Conservation (phyloP, 2,329 filamentous ascomycete species). For the Pseudocercospora eumusae region DNA sequence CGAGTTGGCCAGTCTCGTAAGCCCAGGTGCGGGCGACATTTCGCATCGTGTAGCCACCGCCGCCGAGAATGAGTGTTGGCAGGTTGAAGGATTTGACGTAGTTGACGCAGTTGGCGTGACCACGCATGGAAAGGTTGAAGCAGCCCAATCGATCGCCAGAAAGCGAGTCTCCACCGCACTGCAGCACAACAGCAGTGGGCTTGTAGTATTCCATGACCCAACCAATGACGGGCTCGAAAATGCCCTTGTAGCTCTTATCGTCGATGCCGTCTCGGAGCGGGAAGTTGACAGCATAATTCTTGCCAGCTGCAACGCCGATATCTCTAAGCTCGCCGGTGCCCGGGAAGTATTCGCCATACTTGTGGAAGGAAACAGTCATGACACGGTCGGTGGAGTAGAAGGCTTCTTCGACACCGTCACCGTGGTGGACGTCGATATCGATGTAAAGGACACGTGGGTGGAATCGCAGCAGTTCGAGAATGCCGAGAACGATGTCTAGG, state of each 20-base stretch:
- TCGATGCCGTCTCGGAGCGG: constrained; percentile 69
- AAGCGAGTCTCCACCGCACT: constrained; percentile 68
- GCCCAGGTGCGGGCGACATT: constrained; percentile 65
- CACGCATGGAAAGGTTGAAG: constrained; percentile 70
- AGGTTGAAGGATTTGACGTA: constrained; percentile 68
- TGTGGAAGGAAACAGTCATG: constrained; percentile 72
- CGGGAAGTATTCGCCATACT: constrained; percentile 72
- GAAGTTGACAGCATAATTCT: constrained; percentile 70
- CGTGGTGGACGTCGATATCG: constrained; percentile 68
- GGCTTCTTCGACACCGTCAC: constrained; percentile 69
- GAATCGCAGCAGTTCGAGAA: constrained; percentile 64
- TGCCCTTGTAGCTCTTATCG: constrained; percentile 66
- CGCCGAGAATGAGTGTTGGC: constrained; percentile 65
- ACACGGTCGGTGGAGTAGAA: constrained; percentile 72
- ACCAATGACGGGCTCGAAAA: constrained; percentile 68
- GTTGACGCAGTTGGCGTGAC: constrained; percentile 69
- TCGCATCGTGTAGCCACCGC: constrained; percentile 70
- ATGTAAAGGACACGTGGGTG: constrained; percentile 67
- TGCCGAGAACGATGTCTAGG: constrained; percentile 65
- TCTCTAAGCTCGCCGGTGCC: constrained; percentile 69
- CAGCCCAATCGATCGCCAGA: constrained; percentile 68
- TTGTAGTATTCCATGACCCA: constrained; percentile 70
- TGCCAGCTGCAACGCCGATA: constrained; percentile 66
- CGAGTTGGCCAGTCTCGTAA: constrained; percentile 73
- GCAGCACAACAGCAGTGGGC: constrained; percentile 67